Percentiles rank a stretch among this genome's conserved stretches.
Evolutionary conservation across 2,329 filamentous ascomycete genomes (phyloP).

Genomic region (Gyromitra esculenta): DNA sequence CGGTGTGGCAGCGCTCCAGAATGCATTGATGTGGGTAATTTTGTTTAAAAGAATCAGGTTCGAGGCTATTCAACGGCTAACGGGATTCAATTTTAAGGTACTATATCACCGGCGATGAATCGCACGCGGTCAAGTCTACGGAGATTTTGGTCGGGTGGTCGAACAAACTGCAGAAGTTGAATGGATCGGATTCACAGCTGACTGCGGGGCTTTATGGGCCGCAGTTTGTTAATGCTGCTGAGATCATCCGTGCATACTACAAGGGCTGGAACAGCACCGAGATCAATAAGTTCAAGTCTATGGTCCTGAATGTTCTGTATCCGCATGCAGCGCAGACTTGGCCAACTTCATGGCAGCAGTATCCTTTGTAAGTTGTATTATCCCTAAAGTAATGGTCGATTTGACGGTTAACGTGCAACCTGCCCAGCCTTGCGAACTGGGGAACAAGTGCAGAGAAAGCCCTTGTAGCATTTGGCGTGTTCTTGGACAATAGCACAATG

Average conservation of each 20-base stretch:
- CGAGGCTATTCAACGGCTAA: background rate
- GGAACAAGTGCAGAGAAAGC: slow-evolving; percentile 29
- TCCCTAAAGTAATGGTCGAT: background rate
- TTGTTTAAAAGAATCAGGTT: background rate
- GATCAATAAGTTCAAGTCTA: slow-evolving; percentile 10
- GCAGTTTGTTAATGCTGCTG: slow-evolving; percentile 31
- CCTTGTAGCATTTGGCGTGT: slow-evolving; percentile 23
- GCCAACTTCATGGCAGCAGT: slow-evolving; percentile 17
- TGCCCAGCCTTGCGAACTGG: slow-evolving; percentile 25
- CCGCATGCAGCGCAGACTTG: slow-evolving; percentile 28
- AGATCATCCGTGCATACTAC: slow-evolving; percentile 22
- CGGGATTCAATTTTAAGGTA: slow-evolving; percentile 2
- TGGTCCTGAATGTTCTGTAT: slow-evolving; percentile 25
- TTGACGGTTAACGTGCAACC: background rate
- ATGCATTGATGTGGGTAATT: slow-evolving; percentile 24
- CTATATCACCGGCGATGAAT: slow-evolving; percentile 27
- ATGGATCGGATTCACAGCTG: slow-evolving; percentile 23
- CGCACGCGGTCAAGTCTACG: slow-evolving; percentile 24
- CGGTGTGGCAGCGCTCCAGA: slow-evolving; percentile 28
- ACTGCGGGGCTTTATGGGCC: slow-evolving; percentile 24
- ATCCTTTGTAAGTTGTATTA: slow-evolving; percentile 15
- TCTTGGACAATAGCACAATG: slow-evolving; percentile 32
- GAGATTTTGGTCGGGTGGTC: slow-evolving; percentile 17
- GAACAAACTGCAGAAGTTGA: slow-evolving; percentile 21
- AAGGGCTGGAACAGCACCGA: slow-evolving; percentile 4